Evolutionary conservation across 768 basidiomycete genomes (phyloP).

Genomic region (Xerocomellus intermedius): DNA sequence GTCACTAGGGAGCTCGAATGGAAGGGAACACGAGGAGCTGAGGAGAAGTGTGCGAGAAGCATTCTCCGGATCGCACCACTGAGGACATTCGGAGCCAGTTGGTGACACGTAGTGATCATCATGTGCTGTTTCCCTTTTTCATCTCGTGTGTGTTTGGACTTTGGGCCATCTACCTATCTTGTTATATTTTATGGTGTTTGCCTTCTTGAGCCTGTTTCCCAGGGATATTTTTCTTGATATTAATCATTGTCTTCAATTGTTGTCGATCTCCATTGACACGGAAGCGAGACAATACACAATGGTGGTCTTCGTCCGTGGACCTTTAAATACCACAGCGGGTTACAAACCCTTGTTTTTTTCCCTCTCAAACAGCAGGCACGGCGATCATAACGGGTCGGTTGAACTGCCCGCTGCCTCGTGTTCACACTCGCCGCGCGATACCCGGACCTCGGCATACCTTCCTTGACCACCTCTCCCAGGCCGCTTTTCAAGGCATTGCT

Average conservation of each 20-base stretch:
- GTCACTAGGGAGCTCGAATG: slow-evolving; percentile 57
- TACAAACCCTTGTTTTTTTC: too few species aligned
- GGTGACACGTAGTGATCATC: not conserved
- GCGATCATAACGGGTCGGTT: slow-evolving; percentile 5
- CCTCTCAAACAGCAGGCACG: not conserved
- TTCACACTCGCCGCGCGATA: slow-evolving; percentile 12
- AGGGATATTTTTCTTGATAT: slow-evolving; percentile 2
- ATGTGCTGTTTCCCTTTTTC: not conserved
- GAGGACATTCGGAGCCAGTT: slow-evolving; percentile 2
- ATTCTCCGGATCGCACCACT: slow-evolving; percentile 59
- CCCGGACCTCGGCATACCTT: slow-evolving; percentile 2
- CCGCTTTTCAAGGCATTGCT: slow-evolving; percentile 1
- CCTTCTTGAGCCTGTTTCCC: not conserved
- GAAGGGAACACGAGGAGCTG: slow-evolving; percentile 75
- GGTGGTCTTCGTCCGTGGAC: not conserved
- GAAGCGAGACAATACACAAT: not conserved
- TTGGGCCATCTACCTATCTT: not conserved
- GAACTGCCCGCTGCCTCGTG: slow-evolving; percentile 18
- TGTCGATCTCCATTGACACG: not conserved
- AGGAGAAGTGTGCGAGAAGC: slow-evolving; percentile 82
- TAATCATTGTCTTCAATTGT: not conserved
- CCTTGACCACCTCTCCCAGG: not conserved
- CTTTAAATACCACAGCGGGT: not conserved
- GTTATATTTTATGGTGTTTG: slow-evolving; percentile 10
- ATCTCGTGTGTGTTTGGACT: not conserved